phyloP scores from a whole-genome alignment of 768 basidiomycete species.

The Boletus rubropictus region DNA sequence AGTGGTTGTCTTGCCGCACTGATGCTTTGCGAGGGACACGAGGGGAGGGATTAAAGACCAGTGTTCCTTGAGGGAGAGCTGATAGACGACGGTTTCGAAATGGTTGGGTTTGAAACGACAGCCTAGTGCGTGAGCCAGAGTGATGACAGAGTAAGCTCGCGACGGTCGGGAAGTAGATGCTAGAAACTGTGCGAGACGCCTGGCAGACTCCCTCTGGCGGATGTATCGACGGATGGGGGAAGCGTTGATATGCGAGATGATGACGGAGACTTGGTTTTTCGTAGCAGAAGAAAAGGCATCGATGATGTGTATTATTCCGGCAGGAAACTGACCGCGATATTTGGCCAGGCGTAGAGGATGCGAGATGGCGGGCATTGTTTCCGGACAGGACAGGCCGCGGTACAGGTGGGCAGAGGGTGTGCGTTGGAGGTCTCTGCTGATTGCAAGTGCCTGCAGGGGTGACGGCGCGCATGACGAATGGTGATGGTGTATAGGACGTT shows the following conservation, averaged over 20 bases:
- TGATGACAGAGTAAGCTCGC: conserved; percentile 41
- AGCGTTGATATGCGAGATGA: conserved; percentile 16
- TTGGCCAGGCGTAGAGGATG: not conserved
- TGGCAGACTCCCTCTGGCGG: conserved; percentile 29
- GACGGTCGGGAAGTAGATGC: conserved; percentile 33
- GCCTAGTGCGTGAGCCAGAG: conserved; percentile 46
- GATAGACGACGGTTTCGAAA: conserved; percentile 53
- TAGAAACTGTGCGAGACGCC: conserved; percentile 31
- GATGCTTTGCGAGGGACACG: conserved; percentile 44
- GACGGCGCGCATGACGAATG: conserved; percentile 23
- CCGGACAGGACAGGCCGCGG: not conserved
- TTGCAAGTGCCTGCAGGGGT: conserved; percentile 13
- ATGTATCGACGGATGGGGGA: conserved; percentile 27
- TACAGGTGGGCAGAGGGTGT: conserved; percentile 1
- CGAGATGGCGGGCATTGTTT: not conserved
- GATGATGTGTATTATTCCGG: conserved; percentile 23
- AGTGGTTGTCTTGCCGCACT: conserved; percentile 44
- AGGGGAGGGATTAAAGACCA: conserved; percentile 50
- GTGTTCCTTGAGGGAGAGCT: conserved; percentile 39
- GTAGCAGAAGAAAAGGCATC: conserved; percentile 21
- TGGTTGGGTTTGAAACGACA: conserved; percentile 44
- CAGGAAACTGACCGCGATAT: conserved; percentile 18
- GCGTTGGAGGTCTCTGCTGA: not conserved
- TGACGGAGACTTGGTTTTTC: conserved; percentile 3
- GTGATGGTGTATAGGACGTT: conserved; percentile 8